Conservation (phyloP, 768 basidiomycete genomes). For the Collybia nuda region DNA sequence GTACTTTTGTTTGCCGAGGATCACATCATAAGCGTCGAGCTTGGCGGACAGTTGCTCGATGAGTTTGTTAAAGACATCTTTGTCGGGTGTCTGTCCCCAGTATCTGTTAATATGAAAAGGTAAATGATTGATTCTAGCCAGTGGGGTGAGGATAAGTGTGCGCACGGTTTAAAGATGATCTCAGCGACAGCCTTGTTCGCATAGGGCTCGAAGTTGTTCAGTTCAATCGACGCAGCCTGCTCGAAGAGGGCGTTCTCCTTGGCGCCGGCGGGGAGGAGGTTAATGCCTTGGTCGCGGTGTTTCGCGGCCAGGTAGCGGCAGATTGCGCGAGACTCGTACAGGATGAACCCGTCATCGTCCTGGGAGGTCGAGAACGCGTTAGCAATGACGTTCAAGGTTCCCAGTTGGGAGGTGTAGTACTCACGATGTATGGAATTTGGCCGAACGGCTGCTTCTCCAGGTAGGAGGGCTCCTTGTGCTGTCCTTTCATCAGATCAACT, state of each 20-base stretch:
- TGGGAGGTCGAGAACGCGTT: neutral
- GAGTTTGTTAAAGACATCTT: slow-evolving; percentile 15
- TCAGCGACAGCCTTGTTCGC: slow-evolving; percentile 44
- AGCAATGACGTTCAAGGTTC: no score
- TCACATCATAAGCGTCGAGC: slow-evolving; percentile 54
- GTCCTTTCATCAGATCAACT: slow-evolving; percentile 28
- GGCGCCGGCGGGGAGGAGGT: slow-evolving; percentile 45
- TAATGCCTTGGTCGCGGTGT: slow-evolving; percentile 46
- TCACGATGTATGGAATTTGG: slow-evolving; percentile 31
- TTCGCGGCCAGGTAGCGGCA: slow-evolving; percentile 49
- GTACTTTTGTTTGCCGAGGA: slow-evolving; percentile 57
- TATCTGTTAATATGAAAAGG: neutral
- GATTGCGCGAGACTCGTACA: slow-evolving; percentile 49
- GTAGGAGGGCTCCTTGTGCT: slow-evolving; percentile 39
- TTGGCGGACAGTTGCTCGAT: slow-evolving; percentile 32
- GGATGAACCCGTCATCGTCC: slow-evolving; percentile 21
- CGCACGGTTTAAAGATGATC: slow-evolving; percentile 51
- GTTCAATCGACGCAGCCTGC: slow-evolving; percentile 53
- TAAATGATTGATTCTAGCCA: no score
- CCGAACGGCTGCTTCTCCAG: slow-evolving; percentile 52
- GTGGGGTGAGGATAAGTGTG: neutral
- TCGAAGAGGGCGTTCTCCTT: slow-evolving; percentile 45
- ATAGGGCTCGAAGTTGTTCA: slow-evolving; percentile 49
- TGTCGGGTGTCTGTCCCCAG: neutral
- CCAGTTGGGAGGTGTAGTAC: neutral